A percentile compares a stretch with the other conserved stretches of the same genome.
These are phyloP conservation scores for Delphinella strobiligena DNA, from an alignment of 2,329 filamentous ascomycete genomes.

Conservation along the genomic window DNA sequence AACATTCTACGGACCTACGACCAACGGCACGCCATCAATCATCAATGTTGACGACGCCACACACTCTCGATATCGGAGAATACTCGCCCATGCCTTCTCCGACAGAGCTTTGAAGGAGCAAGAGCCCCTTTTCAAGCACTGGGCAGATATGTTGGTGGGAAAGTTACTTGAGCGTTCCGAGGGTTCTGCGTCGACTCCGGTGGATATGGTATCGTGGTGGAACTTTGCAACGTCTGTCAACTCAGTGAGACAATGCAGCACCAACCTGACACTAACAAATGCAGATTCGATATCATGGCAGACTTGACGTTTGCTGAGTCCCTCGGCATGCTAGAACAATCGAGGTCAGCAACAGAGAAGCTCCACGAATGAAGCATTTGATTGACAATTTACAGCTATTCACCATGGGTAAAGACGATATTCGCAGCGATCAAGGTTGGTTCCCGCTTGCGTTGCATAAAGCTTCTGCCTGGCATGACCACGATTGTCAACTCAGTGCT, in stretches of 20 bases:
- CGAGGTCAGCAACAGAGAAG: background rate
- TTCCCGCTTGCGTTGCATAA: slow-evolving; percentile 1
- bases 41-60: slow-evolving; percentile 17
- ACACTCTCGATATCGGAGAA: slow-evolving; percentile 23
- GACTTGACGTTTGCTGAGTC: slow-evolving; percentile 20
- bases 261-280: background rate
- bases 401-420: slow-evolving; percentile 10
- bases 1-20: slow-evolving; percentile 32
- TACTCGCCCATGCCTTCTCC: slow-evolving; percentile 28
- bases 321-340: slow-evolving; percentile 18
- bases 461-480: background rate
- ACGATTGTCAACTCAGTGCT: background rate
- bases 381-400: slow-evolving; percentile 2
- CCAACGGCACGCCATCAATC: slow-evolving; percentile 20
- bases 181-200: slow-evolving; percentile 37
- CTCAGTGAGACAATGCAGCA: no score
- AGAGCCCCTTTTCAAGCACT: slow-evolving; percentile 25
- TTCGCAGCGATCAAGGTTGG: slow-evolving; percentile 5
- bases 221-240: slow-evolving; percentile 3
- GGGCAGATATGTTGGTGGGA: slow-evolving; percentile 27
- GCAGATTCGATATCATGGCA: slow-evolving; percentile 12
- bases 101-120: slow-evolving; percentile 30
- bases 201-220: slow-evolving; percentile 38
- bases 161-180: slow-evolving; percentile 19
- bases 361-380: background rate